Base-by-base conservation (phyloP, 2,329 filamentous ascomycete genomes). In the Colletotrichum acutatum region DNA sequence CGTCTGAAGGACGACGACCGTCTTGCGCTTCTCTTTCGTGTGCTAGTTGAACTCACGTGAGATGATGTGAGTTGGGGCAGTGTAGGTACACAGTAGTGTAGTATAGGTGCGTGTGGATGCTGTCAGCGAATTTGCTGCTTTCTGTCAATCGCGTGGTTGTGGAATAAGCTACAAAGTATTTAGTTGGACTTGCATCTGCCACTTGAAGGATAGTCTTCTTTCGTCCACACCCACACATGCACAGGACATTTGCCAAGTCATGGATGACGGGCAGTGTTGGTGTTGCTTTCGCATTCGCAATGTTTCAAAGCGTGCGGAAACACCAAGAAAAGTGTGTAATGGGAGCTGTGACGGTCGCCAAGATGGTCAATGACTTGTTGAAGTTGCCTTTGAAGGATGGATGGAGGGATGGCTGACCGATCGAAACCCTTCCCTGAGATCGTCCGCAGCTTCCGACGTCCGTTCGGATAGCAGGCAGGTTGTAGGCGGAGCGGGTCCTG, bases 271-370 rank as follows among this genome's bases (percentile, higher is more conserved):
- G 37, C 6, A 28, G 30, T n/a, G 52, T 5, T 16, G 53, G 19
- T 64, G 49, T n/a, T 26, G 14, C 46, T 46, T n/a, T 37, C 12
- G 4, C 16, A n/a, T n/a, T 11, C 28, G 46, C n/a, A 22, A 46
- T n/a, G 56, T 57, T 61, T 61, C 52, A 12, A n/a, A 28, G 28
- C 32, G 19, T 14, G 30, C 54, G 34, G 66, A 72, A 70, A 65
- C 60, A 65, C 52, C 19, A 24, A 54, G 60, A 49, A 65, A 67
- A 72, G 60, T 46, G 70, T 72, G 60, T 72, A 54, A 32, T 70
- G 53, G 37, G 34, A 49, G 26, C n/a, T 42, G 26, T 28, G 60
- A 70, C 42, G 32, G 61, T 32, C 42, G 61, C 68, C 68, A 67
- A 62, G 49, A 67, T 26, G n/a, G 37, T 19, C 26, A 26, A 32